Conservation (phyloP, 2,329 filamentous ascomycete genomes). For the Fonsecaea monophora region DNA sequence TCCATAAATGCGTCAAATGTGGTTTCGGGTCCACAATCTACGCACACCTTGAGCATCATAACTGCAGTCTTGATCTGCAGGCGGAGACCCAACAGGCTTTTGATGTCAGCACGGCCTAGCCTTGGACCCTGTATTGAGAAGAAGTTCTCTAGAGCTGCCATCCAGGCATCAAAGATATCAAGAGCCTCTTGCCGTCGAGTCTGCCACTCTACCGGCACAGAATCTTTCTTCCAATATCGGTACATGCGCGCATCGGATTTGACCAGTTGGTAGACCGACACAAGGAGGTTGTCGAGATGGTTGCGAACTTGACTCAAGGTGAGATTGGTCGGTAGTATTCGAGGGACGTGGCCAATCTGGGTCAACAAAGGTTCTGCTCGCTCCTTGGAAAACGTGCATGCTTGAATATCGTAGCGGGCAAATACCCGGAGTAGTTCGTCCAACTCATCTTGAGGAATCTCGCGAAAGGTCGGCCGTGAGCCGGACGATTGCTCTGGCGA, state of each 20-base stretch:
- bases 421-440: conserved; percentile 41
- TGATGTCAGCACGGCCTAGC: conserved; percentile 33
- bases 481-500: conserved; percentile 20
- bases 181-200: conserved; percentile 34
- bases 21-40: conserved; percentile 39
- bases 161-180: conserved; percentile 40
- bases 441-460: conserved; percentile 39
- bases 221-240: conserved; percentile 37
- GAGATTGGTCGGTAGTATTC: conserved; percentile 35
- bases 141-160: conserved; percentile 38
- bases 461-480: conserved; percentile 31
- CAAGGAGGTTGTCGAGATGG: conserved; percentile 41
- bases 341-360: conserved; percentile 30
- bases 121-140: conserved; percentile 26
- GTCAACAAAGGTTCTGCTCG: conserved; percentile 34
- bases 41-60: conserved; percentile 40
- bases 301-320: conserved; percentile 38
- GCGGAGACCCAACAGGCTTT: conserved; percentile 39
- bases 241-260: conserved; percentile 41
- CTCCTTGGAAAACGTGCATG: conserved; percentile 41
- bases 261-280: conserved; percentile 41
- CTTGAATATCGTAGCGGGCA: conserved; percentile 42
- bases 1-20: conserved; percentile 36
- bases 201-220: conserved; percentile 37
- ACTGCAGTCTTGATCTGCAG: conserved; percentile 40